A percentile compares a stretch with the other conserved stretches of the same genome.
phyloP scores from a whole-genome alignment of 2,329 filamentous ascomycete genomes.

The Hypoxylon sp. region DNA sequence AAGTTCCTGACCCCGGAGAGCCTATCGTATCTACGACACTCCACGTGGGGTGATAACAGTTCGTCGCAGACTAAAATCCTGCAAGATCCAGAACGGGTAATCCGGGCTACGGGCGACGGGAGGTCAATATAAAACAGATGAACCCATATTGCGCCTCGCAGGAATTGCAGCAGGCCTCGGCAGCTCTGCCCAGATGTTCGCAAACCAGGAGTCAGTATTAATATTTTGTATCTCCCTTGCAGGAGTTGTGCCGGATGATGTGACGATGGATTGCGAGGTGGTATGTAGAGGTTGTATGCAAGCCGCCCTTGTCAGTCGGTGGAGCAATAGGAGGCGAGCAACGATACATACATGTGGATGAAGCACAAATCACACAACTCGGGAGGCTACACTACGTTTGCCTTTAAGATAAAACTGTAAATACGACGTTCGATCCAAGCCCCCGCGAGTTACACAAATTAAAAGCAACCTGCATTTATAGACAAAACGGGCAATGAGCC shows the following conservation, averaged over 20 bases:
- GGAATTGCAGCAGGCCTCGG: slow-evolving; percentile 36
- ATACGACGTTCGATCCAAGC: slow-evolving; percentile 41
- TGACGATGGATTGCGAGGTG: slow-evolving; percentile 44
- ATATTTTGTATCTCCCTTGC: slow-evolving; percentile 40
- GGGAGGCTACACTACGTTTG: slow-evolving; percentile 37
- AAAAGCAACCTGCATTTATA: slow-evolving; percentile 43
- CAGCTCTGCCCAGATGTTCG: slow-evolving; percentile 34
- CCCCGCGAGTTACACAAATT: slow-evolving; percentile 42
- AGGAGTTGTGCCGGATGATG: slow-evolving; percentile 44
- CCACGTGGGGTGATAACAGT: slow-evolving; percentile 46
- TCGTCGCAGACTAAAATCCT: slow-evolving; percentile 34
- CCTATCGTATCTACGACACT: slow-evolving; percentile 37
- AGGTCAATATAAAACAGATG: slow-evolving; percentile 46
- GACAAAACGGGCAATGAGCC: slow-evolving; percentile 44
- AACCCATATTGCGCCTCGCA: slow-evolving; percentile 39
- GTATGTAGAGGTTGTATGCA: slow-evolving; percentile 33
- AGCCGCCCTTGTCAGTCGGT: slow-evolving; percentile 32
- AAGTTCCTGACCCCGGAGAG: slow-evolving; percentile 27
- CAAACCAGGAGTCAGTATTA: slow-evolving; percentile 30
- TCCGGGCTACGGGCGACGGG: slow-evolving; percentile 36
- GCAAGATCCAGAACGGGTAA: slow-evolving; percentile 41
- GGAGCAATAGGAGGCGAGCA: slow-evolving; percentile 36
- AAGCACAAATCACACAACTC: slow-evolving; percentile 28
- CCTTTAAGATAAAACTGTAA: slow-evolving; percentile 35
- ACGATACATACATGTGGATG: slow-evolving; percentile 33